Evolutionary conservation across 371 early-diverging fungal species (phyloP), one percentile per base, ranked within the genome.

Genomic region (Fennellomyces sp.): DNA sequence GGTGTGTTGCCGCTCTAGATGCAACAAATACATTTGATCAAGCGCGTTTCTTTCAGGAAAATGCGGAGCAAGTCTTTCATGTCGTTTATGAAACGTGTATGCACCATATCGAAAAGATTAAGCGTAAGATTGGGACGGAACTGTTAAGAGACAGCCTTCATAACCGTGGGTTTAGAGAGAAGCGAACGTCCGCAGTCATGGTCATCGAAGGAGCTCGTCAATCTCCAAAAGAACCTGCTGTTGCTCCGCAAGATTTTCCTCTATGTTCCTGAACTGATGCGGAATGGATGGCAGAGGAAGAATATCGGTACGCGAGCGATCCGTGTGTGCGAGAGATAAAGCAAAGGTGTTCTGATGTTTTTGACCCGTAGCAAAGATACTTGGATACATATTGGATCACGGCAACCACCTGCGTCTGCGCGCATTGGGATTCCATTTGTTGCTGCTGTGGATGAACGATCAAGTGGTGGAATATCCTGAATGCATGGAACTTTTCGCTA

Each of bases 21-120:
- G 84, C 78, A 23, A 79, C 91, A 6, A 87, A 82, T 49, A 86
- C 88, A 19, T 80, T 85, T 60, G 93, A 93, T 53, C 91, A 91
- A 62, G 79, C 76, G n/a, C 81, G 83, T 59, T 91, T 92, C 71
- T 91, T 91, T 64, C 87, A 87, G 65, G 91, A 92, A 19, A 81
- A 94, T 75, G 88, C 88, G 35, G 85, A 85, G 30, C 82, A 84
- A 41, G 83, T 92, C 5, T 90, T 87, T 65, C 72, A 74, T 23
- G 92, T 92, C 29, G 76, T 88, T 19, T 75, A 70, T 60, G 92
- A 92, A 52, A 76, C 82, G 12, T 89, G 88, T 61, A 81, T 80
- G 61, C 82, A 84, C 48, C 90, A 90, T 57, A 77, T 86, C 33
- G 91, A 89, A 39, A 91, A 91, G 68, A 86, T 91, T 29, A 86